Base-by-base conservation (phyloP, 371 early-diverging fungal species). In the Mucor lusitanicus region DNA sequence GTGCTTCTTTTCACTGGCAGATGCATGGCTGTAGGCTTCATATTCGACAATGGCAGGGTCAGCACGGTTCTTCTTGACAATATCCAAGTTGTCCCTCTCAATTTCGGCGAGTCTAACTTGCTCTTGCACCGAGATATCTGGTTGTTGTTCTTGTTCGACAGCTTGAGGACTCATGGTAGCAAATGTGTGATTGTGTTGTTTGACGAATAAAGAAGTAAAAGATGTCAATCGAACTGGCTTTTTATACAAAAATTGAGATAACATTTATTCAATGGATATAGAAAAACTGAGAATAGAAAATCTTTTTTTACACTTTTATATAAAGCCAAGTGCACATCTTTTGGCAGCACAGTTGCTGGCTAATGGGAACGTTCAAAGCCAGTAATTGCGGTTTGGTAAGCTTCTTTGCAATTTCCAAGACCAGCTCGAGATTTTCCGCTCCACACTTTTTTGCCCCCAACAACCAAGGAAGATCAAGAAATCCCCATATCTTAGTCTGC, bases 41-140 rank as follows among this genome's bases (percentile, higher is more conserved):
- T 73, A 66, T 55, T 76, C 79, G 35, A 69, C 21, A 19, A 74
- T 58, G 6, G 74, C 71, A 21, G 72, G 73, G 55, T 77, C 61
- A 9, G 72, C 54, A 27, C 83, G 68, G 11, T 60, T 61, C 35
- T 69, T 48, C 61, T 72, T 68, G 19, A 80, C 76, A 58, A 79
- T 70, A 1, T 72, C 63, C 46, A 83, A 58, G 32, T 73, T 69
- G 15, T 83, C 77, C 54, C 63, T 68, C 9, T 71, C 50, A 7
- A 55, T 61, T 30, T 67, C 71, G 48, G 93, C 74, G 81, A 96
- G 86, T 78, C 95, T 96, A 8, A 83, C 62, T 21, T 56, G 55
- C 61, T 67, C 67, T 33, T 61, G 57, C 28, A n/a, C 21, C 7
- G 40, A 39, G 4, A 63, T 56, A 1, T 53, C 54, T n/a, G 7